Evolutionary conservation across 257 asterid genomes (phyloP), one percentile per base, ranked within the genome.

Genomic region (Fraxinus cuspidata): DNA sequence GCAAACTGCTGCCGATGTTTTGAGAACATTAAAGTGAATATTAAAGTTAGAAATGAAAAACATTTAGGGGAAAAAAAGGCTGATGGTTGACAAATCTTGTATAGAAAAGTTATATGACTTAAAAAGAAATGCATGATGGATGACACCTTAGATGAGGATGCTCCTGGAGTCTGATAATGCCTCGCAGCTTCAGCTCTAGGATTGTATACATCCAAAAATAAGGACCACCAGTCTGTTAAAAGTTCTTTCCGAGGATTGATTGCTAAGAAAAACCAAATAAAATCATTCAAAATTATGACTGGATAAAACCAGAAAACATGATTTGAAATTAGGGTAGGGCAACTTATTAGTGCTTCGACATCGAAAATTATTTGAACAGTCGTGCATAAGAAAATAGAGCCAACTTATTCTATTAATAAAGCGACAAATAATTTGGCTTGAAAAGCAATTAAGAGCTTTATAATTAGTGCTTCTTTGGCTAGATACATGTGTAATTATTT

Each of bases 201-300:
- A 72, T 11, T 32, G 74, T 64, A 81, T 18, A 56, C 4, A 3
- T 84, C 88, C 87, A 88, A 85, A 16, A 88, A 87, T 34, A 79
- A 1, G 63, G 78, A 60, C 92, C 96, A 89, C 93, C 92, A 90
- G 7, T 87, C 88, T 0, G 32, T 2, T 42, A 90, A 81, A 73
- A 83, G 82, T 38, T 88, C 90, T 23, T 80, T 83, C 2, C 86
- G 78, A 16, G 87, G 37, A 47, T 78, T 69, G 70, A 85, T 25
- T 7, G 13, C 90, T 89, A 81, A 27, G 38, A 0, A 70, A 53
- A 27, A 76, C 25, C 65, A 9, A 74, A 74, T 31, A 63, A 63
- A 23, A 60, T 7, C 65, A 56, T 21, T 56, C 27, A n/a, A 56
- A 19, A 56, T 5, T 56, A 56, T 56, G 65, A 56, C 21, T n/a